These are phyloP conservation scores for Populus hybrid DNA, from an alignment of 441 rosid genomes.

Conservation along the genomic window DNA sequence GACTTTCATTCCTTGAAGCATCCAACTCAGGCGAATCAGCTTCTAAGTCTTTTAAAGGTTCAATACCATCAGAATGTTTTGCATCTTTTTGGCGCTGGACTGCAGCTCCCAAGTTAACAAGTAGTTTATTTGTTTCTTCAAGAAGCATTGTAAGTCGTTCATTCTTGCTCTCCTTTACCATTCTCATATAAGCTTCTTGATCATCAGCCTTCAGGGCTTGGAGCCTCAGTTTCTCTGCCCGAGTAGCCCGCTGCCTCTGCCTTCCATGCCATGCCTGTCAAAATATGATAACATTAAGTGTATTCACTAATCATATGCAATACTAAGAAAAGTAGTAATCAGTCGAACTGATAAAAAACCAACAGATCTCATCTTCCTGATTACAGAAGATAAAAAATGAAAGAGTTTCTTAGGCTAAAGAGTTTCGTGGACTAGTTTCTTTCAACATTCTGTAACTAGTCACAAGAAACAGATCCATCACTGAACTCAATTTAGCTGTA, in stretches of 20 bases:
- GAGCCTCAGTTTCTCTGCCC: conserved; percentile 95
- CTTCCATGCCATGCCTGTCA: conserved; percentile 98
- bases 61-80: conserved; percentile 64
- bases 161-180: conserved; percentile 98
- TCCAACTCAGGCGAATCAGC: conserved; percentile 73
- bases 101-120: conserved; percentile 94
- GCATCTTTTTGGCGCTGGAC: conserved; percentile 98
- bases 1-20: conserved; percentile 64
- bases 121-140: conserved; percentile 96
- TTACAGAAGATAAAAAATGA: conserved; percentile 9
- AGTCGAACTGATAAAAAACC: background rate
- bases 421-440: background rate
- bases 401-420: background rate
- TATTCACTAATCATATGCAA: conserved; percentile 12
- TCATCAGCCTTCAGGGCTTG: conserved; percentile 97
- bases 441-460: background rate
- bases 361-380: conserved; percentile 7
- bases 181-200: conserved; percentile 95
- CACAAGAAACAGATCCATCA: background rate
- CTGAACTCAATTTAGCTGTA: background rate
- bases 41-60: conserved; percentile 62
- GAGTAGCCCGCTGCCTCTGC: conserved; percentile 97
- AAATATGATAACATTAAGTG: conserved; percentile 3
- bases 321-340: conserved; percentile 1
- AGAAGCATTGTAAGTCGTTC: conserved; percentile 92